phyloP scores from a whole-genome alignment of 306 rosid genomes.

The Glycyrrhiza uralensis region DNA sequence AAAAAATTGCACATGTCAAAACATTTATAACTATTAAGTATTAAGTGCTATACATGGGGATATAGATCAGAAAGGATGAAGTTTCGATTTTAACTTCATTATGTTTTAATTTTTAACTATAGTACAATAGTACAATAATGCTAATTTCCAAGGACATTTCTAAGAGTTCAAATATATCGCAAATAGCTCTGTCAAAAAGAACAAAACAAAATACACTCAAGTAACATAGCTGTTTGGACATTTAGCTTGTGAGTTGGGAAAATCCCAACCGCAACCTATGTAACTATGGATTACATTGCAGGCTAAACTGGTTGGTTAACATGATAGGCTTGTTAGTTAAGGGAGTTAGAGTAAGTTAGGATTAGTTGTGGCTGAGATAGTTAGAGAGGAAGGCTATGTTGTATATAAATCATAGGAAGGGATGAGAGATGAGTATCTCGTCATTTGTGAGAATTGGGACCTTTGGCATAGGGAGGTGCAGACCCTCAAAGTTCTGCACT shows the following conservation, averaged over 20 bases:
- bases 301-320: too few relatives aligned
- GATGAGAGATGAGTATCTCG: too few relatives aligned
- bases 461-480: too few relatives aligned
- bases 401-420: too few relatives aligned
- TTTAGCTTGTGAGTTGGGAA: not conserved
- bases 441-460: too few relatives aligned
- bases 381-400: too few relatives aligned
- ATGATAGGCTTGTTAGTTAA: too few relatives aligned
- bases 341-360: too few relatives aligned
- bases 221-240: not conserved
- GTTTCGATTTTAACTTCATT: conserved; percentile 7
- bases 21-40: not conserved
- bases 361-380: too few relatives aligned
- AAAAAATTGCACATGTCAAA: conserved; percentile 1
- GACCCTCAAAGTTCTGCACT: too few relatives aligned
- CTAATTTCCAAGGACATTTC: not conserved
- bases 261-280: not conserved
- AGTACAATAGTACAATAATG: not conserved
- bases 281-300: not conserved
- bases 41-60: not conserved
- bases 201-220: not conserved
- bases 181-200: not conserved
- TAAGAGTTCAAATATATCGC: not conserved
- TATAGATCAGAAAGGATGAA: not conserved
- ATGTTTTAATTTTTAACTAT: not conserved